Conservation (phyloP, 1,139 yeast genomes). For the Spathaspora jeffriesii region DNA sequence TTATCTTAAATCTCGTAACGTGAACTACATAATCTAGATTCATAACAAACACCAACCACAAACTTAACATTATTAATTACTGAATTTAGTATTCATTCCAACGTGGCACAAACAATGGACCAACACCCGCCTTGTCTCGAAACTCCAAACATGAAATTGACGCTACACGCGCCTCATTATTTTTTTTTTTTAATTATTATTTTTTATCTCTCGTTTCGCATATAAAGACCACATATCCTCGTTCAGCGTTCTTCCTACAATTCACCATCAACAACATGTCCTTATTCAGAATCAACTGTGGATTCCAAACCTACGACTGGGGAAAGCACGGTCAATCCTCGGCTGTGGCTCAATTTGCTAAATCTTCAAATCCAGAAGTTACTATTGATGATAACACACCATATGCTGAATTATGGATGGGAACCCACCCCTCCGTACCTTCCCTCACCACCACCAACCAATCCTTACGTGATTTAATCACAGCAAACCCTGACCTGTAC, state of each 20-base stretch:
- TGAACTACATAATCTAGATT: neutral
- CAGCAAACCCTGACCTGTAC: conserved; percentile 56
- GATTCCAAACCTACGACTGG: conserved; percentile 79
- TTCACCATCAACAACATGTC: conserved; percentile 12
- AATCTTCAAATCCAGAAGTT: conserved; percentile 60
- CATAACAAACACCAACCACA: neutral
- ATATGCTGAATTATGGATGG: conserved; percentile 98
- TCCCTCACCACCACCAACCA: conserved; percentile 61
- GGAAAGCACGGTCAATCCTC: conserved; percentile 84
- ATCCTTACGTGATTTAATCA: conserved; percentile 65
- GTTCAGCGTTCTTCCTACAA: too few species aligned
- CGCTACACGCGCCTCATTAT: neutral
- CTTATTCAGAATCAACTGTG: conserved; percentile 50
- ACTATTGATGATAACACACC: conserved; percentile 72
- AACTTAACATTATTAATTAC: neutral
- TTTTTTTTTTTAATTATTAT: neutral
- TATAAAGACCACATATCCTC: too few species aligned
- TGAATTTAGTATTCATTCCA: neutral
- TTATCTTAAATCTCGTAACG: neutral
- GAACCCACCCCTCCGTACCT: conserved; percentile 94
- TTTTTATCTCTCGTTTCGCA: too few species aligned
- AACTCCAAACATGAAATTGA: neutral
- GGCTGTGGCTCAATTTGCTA: conserved; percentile 87
- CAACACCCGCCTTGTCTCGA: neutral
- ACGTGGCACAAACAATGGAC: conserved; percentile 1